A percentile compares a stretch with the other conserved stretches of the same genome.
Evolutionary conservation across 23 red algal species (phyloP).

Genomic region (Gracilaria caudata): DNA sequence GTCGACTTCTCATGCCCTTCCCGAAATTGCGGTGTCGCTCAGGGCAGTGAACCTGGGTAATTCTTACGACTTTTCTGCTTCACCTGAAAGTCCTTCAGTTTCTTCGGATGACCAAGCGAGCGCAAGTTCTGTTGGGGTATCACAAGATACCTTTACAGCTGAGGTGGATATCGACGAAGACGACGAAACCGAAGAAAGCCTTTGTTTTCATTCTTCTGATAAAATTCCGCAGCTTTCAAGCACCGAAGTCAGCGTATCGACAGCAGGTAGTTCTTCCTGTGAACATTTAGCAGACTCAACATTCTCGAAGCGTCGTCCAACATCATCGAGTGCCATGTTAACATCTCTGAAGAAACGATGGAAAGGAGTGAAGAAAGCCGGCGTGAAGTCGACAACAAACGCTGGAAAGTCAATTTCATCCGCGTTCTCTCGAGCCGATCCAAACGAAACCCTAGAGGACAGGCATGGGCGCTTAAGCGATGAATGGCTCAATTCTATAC

Average conservation of each 20-base stretch:
- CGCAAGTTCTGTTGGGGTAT: conserved; percentile 10
- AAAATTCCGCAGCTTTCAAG: not conserved
- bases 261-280: conserved; percentile 9
- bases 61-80: conserved; percentile 27
- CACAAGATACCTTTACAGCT: conserved; percentile 19
- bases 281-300: not conserved
- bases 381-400: conserved; percentile 37
- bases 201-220: conserved; percentile 6
- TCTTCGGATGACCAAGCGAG: conserved; percentile 29
- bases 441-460: conserved; percentile 58
- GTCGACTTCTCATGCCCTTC: not conserved
- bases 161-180: conserved; percentile 19
- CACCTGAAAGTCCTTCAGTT: conserved; percentile 18
- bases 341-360: conserved; percentile 61
- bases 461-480: conserved; percentile 61
- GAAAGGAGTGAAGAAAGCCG: conserved; percentile 67
- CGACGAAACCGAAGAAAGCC: conserved; percentile 16
- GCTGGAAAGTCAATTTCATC: conserved; percentile 59
- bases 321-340: conserved; percentile 42
- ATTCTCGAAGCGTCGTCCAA: conserved; percentile 28
- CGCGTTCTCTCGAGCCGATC: conserved; percentile 29
- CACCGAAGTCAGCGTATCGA: conserved; percentile 8
- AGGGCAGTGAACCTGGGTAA: not conserved
- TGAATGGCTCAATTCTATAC: conserved; percentile 86
- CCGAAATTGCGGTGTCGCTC: conserved; percentile 26